Percentiles rank a stretch among this genome's conserved stretches.
These are phyloP conservation scores for Cryptosporidium felis DNA, from an alignment of 169 alveolate species.

Conservation along the genomic window DNA sequence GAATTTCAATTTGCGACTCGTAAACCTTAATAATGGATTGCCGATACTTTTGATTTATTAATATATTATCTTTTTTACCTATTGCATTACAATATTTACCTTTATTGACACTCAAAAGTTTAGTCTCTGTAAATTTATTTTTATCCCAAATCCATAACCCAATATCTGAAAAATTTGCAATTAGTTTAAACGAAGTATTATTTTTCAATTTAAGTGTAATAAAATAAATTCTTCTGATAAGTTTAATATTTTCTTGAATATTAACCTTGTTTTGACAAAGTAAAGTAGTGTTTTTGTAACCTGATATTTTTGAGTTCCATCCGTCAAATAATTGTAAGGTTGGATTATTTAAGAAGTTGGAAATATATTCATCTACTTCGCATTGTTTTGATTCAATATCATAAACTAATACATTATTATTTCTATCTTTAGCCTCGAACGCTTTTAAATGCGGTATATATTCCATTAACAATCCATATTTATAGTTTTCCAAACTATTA, in stretches of 20 bases:
- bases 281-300: neutral
- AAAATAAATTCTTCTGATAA: neutral
- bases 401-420: neutral
- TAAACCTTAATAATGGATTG: neutral
- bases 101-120: neutral
- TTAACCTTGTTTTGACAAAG: neutral
- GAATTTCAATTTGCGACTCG: conserved; percentile 7
- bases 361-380: conserved; percentile 4
- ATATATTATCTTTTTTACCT: neutral
- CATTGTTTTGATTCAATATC: neutral
- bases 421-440: neutral
- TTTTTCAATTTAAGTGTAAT: conserved; percentile 3
- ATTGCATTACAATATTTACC: neutral
- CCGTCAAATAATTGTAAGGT: neutral
- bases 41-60: neutral
- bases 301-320: neutral
- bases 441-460: neutral
- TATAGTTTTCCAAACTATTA: conserved; percentile 35
- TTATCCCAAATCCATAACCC: conserved; percentile 46
- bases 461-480: conserved; percentile 32
- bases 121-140: neutral
- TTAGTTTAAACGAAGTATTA: neutral
- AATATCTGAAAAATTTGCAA: neutral
- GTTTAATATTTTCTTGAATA: neutral
- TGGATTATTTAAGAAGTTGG: neutral